Conservation (phyloP, 108 stramenopile genomes). For the Licmophora abbreviata region DNA sequence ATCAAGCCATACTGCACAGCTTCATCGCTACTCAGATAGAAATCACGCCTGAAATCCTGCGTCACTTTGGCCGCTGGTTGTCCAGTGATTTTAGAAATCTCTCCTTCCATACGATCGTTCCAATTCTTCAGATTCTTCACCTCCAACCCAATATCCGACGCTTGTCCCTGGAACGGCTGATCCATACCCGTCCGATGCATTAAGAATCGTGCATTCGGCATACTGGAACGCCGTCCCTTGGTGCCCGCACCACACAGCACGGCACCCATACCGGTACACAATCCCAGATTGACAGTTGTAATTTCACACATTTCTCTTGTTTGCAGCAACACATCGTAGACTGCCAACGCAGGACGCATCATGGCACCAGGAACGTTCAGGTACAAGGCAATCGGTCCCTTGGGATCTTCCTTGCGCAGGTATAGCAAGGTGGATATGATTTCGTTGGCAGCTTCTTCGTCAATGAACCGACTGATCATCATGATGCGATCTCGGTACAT, state of each 20-base stretch:
- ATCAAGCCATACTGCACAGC: constrained; percentile 84
- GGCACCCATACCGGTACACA: constrained; percentile 90
- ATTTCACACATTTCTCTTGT: constrained; percentile 55
- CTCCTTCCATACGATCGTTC: constrained; percentile 66
- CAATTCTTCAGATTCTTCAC: constrained; percentile 62
- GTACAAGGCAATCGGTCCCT: constrained; percentile 70
- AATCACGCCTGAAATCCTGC: constrained; percentile 84
- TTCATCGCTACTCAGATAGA: constrained; percentile 89
- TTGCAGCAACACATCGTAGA: constrained; percentile 85
- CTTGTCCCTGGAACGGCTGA: constrained; percentile 78
- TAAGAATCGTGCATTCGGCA: constrained; percentile 90
- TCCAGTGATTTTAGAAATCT: constrained; percentile 74
- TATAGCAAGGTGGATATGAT: constrained; percentile 80
- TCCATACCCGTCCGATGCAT: constrained; percentile 90
- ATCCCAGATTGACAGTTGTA: constrained; percentile 80
- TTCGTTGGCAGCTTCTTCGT: constrained; percentile 84
- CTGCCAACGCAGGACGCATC: constrained; percentile 70
- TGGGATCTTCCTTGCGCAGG: constrained; percentile 56
- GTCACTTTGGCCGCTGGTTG: constrained; percentile 64
- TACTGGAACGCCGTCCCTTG: constrained; percentile 62
- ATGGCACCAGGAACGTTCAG: constrained; percentile 86
- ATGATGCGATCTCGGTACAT: constrained; percentile 89
- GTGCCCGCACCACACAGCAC: constrained; percentile 84
- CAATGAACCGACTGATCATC: constrained; percentile 83
- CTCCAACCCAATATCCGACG: constrained; percentile 82